Conservation (phyloP, 1,284 basidiomycete genomes). For the Schizophyllum commune region DNA sequence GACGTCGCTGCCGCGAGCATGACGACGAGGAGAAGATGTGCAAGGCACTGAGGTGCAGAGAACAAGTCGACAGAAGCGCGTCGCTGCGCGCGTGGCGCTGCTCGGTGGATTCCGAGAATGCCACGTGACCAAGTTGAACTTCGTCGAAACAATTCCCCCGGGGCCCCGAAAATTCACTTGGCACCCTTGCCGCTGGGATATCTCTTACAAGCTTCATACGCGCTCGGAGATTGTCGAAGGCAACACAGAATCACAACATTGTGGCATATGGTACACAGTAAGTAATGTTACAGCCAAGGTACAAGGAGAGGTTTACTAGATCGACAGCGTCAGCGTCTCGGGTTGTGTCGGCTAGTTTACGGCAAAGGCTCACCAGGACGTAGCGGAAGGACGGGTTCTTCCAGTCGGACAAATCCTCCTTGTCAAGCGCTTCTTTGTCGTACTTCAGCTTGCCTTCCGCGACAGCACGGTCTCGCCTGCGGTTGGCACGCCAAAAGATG, state of each 20-base stretch:
- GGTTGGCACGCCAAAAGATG: slow-evolving; percentile 30
- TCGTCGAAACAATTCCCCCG: not conserved
- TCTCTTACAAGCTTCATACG: no score
- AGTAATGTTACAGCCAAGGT: no score
- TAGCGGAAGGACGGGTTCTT: slow-evolving; percentile 21
- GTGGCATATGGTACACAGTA: no score
- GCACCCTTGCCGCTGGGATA: no score
- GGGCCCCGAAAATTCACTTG: no score
- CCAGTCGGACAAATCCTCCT: slow-evolving; percentile 20
- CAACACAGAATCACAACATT: no score
- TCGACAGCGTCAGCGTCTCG: not conserved
- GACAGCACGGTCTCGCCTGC: slow-evolving; percentile 23
- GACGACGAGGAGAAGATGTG: slow-evolving; percentile 2
- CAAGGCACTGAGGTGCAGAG: not conserved
- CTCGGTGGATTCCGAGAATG: not conserved
- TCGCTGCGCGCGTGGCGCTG: not conserved
- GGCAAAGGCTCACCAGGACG: slow-evolving; percentile 7
- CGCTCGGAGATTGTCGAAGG: no score
- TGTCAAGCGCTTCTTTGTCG: slow-evolving; percentile 9
- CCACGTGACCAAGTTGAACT: not conserved
- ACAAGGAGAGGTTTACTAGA: not conserved
- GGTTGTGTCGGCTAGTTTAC: no score
- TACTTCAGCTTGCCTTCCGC: slow-evolving; percentile 18
- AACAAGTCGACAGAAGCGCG: not conserved
- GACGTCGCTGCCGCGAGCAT: slow-evolving; percentile 90